Conservation (phyloP, 768 basidiomycete genomes). For the Podaxis pistillaris region DNA sequence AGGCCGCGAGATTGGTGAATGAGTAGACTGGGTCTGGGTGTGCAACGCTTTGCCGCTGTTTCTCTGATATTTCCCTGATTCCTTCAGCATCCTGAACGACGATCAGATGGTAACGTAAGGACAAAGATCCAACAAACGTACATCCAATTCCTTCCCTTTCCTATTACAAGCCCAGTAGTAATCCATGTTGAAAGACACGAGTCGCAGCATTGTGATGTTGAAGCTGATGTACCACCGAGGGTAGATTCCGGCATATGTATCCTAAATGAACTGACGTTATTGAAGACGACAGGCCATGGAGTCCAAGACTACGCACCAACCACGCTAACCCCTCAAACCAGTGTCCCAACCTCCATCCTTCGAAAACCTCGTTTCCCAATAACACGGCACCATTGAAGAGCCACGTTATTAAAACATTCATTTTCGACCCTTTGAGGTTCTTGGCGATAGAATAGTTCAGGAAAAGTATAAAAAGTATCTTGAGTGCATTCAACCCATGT, state of each 20-base stretch:
- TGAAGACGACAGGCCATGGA: not conserved
- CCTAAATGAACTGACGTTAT: slow-evolving; percentile 37
- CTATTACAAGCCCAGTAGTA: slow-evolving; percentile 76
- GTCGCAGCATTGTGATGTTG: slow-evolving; percentile 94
- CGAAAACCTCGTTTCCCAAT: slow-evolving; percentile 71
- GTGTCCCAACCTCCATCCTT: slow-evolving; percentile 68
- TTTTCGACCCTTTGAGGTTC: slow-evolving; percentile 36
- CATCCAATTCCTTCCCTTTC: slow-evolving; percentile 19
- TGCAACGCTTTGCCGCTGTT: slow-evolving; percentile 53
- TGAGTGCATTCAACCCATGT: slow-evolving; percentile 80
- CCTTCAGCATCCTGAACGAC: slow-evolving; percentile 4
- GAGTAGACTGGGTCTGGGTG: slow-evolving; percentile 64
- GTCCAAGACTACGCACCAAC: slow-evolving; percentile 50
- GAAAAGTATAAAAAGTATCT: slow-evolving; percentile 70
- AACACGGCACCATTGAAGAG: slow-evolving; percentile 71
- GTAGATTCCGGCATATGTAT: slow-evolving; percentile 68
- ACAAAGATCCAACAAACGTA: not conserved
- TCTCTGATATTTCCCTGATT: slow-evolving; percentile 41
- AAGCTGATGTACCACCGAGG: slow-evolving; percentile 93
- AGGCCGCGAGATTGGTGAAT: slow-evolving; percentile 74
- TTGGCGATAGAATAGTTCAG: slow-evolving; percentile 69
- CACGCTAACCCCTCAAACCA: slow-evolving; percentile 53
- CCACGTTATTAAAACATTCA: slow-evolving; percentile 66
- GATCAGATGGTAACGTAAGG: not conserved
- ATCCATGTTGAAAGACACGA: slow-evolving; percentile 93